phyloP scores from a whole-genome alignment of 2,329 filamentous ascomycete genomes.

The Ophiocordyceps polyrhachis-furcata region DNA sequence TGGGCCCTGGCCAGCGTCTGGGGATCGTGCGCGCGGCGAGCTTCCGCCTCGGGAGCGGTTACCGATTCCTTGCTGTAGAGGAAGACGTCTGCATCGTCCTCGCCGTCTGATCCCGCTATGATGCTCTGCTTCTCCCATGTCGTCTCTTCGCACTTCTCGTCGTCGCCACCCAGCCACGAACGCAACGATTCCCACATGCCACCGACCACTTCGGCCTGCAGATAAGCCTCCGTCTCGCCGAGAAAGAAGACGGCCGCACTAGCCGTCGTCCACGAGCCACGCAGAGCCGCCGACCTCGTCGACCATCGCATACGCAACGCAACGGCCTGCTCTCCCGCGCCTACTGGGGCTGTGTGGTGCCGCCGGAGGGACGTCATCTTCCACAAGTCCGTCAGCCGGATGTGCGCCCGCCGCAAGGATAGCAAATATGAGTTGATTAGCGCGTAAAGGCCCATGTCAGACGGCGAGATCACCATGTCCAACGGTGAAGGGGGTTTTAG shows the following conservation, averaged over 20 bases:
- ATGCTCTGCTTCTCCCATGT: constrained; percentile 4
- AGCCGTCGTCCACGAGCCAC: constrained; percentile 77
- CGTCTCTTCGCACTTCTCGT: constrained; percentile 11
- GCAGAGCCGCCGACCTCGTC: constrained; percentile 45
- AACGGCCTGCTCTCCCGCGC: constrained; percentile 39
- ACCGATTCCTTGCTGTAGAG: neutral
- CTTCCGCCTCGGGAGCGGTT: neutral
- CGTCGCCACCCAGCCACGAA: constrained; percentile 44
- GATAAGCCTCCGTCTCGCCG: constrained; percentile 69
- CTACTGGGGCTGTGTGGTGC: constrained; percentile 52
- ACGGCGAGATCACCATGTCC: constrained; percentile 65
- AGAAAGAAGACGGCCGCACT: constrained; percentile 79
- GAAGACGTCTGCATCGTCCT: neutral
- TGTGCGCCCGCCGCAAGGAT: constrained; percentile 67
- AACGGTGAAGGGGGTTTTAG: constrained; percentile 61
- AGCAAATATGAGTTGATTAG: constrained; percentile 76
- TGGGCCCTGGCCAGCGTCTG: constrained; percentile 72
- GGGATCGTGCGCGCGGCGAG: constrained; percentile 45
- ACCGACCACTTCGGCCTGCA: constrained; percentile 76
- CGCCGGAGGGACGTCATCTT: constrained; percentile 62
- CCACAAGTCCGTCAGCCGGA: constrained; percentile 73
- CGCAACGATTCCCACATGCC: constrained; percentile 68
- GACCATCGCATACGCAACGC: constrained; percentile 46
- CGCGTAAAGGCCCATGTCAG: constrained; percentile 65
- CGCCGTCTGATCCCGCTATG: constrained; percentile 1